Evolutionary conservation across 2,329 filamentous ascomycete genomes (phyloP).

Genomic region (Neoscytalidium dimidiatum): DNA sequence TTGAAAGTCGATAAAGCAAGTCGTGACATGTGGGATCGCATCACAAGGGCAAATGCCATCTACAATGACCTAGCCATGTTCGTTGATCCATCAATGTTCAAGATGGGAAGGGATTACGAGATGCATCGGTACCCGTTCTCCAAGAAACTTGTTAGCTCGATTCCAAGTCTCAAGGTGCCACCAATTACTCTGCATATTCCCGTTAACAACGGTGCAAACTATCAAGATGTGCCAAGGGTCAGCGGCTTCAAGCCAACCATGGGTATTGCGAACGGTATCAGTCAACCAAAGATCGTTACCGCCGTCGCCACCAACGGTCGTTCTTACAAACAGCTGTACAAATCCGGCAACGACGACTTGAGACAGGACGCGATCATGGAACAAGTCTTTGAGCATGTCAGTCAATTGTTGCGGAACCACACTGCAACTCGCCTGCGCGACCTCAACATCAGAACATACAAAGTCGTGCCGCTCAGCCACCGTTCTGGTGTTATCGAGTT

Average conservation of each 20-base stretch:
- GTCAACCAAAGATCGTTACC: slow-evolving; percentile 90
- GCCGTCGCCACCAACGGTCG: slow-evolving; percentile 75
- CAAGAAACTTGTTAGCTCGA: slow-evolving; percentile 61
- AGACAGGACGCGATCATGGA: slow-evolving; percentile 99
- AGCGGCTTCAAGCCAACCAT: slow-evolving; percentile 72
- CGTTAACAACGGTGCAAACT: slow-evolving; percentile 71
- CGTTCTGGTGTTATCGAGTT: slow-evolving; percentile 95
- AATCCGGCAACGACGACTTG: slow-evolving; percentile 93
- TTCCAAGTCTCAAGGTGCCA: slow-evolving; percentile 71
- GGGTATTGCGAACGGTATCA: slow-evolving; percentile 85
- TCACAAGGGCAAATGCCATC: slow-evolving; percentile 72
- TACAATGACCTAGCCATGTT: slow-evolving; percentile 66
- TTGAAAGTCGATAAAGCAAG: slow-evolving; percentile 57
- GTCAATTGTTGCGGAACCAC: slow-evolving; percentile 82
- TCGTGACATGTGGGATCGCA: slow-evolving; percentile 65
- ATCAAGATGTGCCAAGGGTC: slow-evolving; percentile 75
- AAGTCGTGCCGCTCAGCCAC: slow-evolving; percentile 85
- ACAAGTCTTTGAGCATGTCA: slow-evolving; percentile 96
- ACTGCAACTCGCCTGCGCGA: slow-evolving; percentile 84
- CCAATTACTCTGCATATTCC: slow-evolving; percentile 83
- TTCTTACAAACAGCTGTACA: slow-evolving; percentile 86
- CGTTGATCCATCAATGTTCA: slow-evolving; percentile 65
- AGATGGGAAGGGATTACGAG: slow-evolving; percentile 64
- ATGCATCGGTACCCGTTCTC: slow-evolving; percentile 67
- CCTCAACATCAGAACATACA: slow-evolving; percentile 92